Evolutionary conservation across 768 basidiomycete species (phyloP).

Genomic region (Suillus subalutaceus): DNA sequence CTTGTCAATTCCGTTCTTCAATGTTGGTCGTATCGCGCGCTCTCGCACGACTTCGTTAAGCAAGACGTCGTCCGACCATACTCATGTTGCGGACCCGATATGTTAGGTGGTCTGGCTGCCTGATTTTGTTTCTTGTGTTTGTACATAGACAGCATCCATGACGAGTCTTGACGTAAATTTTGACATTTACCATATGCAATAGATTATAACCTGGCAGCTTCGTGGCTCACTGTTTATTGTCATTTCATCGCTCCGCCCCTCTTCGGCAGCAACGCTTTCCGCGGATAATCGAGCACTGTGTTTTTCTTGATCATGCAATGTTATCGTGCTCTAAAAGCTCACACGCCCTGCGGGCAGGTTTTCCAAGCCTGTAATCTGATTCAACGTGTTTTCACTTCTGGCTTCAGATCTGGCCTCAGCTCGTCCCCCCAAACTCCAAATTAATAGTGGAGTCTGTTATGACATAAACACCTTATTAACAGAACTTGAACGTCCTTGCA

Average conservation of each 20-base stretch:
- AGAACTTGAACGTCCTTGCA: neutral
- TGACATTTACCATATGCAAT: neutral
- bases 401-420: neutral
- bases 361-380: no score
- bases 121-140: neutral
- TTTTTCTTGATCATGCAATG: neutral
- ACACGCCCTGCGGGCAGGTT: neutral
- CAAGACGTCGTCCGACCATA: constrained; percentile 41
- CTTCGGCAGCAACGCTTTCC: neutral
- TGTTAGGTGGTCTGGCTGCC: constrained; percentile 33
- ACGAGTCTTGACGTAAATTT: neutral
- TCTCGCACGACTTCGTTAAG: constrained; percentile 51
- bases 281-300: neutral
- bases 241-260: neutral
- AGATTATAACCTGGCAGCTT: neutral
- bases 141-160: neutral
- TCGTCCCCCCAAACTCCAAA: neutral
- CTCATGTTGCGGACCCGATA: constrained; percentile 41
- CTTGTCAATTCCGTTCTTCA: constrained; percentile 71
- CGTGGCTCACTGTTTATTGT: neutral
- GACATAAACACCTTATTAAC: neutral
- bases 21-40: constrained; percentile 47
- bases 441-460: neutral
- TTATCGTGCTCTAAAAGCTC: neutral
- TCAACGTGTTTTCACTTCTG: no score